Evolutionary conservation across 352 stramenopile species (phyloP).

Genomic region (Pythium folliculosum): DNA sequence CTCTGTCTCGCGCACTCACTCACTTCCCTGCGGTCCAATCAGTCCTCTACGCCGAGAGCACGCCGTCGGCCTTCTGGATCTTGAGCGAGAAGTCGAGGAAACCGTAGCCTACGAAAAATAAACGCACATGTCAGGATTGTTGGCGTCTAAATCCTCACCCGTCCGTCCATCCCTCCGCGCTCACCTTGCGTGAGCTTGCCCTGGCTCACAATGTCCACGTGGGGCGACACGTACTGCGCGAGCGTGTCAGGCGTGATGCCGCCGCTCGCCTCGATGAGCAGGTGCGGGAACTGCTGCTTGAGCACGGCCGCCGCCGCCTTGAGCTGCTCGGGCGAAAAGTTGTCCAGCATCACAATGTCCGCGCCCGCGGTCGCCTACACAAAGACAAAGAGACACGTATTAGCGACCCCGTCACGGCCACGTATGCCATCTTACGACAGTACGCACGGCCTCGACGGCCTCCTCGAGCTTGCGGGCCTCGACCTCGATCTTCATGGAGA

Average conservation of each 20-base stretch:
- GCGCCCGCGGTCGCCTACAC: slow-evolving; percentile 59
- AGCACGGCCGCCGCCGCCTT: slow-evolving; percentile 91
- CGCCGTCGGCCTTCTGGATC: slow-evolving; percentile 87
- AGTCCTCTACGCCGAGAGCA: slow-evolving; percentile 38
- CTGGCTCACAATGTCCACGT: slow-evolving; percentile 97
- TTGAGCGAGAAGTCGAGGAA: slow-evolving; percentile 98
- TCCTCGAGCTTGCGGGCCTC: slow-evolving; percentile 95
- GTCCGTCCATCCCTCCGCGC: not conserved
- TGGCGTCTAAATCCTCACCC: no score
- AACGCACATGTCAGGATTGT: no score
- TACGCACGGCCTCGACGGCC: slow-evolving; percentile 90
- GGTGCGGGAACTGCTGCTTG: slow-evolving; percentile 94
- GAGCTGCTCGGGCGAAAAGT: slow-evolving; percentile 93
- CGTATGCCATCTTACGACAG: no score
- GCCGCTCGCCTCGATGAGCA: slow-evolving; percentile 97
- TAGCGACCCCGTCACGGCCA: slow-evolving; percentile 1
- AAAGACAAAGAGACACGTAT: slow-evolving; percentile 2
- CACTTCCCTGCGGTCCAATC: not conserved
- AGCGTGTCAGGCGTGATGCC: slow-evolving; percentile 97
- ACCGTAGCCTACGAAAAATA: slow-evolving; percentile 86
- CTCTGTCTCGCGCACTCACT: not conserved
- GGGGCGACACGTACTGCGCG: slow-evolving; percentile 89
- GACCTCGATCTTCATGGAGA: slow-evolving; percentile 99
- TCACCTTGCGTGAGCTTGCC: slow-evolving; percentile 96
- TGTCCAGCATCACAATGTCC: slow-evolving; percentile 99